Evolutionary conservation across 2,329 filamentous ascomycete species (phyloP), one percentile per base, ranked within the genome.

Genomic region (Ophiostoma populinum): DNA sequence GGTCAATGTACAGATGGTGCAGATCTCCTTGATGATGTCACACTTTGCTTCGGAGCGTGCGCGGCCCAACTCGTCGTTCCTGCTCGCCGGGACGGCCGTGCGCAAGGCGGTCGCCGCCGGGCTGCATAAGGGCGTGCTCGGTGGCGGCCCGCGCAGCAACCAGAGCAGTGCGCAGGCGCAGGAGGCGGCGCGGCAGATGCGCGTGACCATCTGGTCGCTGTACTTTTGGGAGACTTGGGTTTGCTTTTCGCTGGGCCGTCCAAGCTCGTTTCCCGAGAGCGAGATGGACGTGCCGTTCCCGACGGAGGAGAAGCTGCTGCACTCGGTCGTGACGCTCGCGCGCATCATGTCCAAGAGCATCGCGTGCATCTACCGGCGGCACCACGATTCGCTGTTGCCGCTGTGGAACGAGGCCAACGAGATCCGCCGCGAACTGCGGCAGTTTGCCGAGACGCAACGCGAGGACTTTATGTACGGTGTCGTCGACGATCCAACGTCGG

Each of bases 151-250:
- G 19, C 18, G 15, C 21, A 19, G 25, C 17, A 16, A n/a, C 7
- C 6, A 16, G 15, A 16, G 24, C 11, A 12, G 9, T 5, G 28
- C 34, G 10, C 33, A 35, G n/a, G 35, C 37, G 17, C 30, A 35
- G 8, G 40, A 39, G 2, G 40, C 33, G 7, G 32, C 34, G 8
- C 40, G 40, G 5, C 40, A 43, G 31, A 38, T 35, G 15, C 37
- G 36, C 7, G 37, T 44, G 11, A 42, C 40, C 1, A 36, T 41
- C n/a, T 42, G 41, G 42, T 28, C 39, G 21, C 30, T 39, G 3
- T 44, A 34, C 16, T 42, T 44, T 8, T 44, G 42, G 42, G 42
- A 44, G 24, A 44, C 24, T 12, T 44, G 42, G 42, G 25, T 43
- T 4, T 44, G 42, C 20, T 44, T 44, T 9, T 35, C 35, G 11